These are phyloP conservation scores for Ambrosia hybrid DNA, from an alignment of 140 eudicot species.

Conservation along the genomic window DNA sequence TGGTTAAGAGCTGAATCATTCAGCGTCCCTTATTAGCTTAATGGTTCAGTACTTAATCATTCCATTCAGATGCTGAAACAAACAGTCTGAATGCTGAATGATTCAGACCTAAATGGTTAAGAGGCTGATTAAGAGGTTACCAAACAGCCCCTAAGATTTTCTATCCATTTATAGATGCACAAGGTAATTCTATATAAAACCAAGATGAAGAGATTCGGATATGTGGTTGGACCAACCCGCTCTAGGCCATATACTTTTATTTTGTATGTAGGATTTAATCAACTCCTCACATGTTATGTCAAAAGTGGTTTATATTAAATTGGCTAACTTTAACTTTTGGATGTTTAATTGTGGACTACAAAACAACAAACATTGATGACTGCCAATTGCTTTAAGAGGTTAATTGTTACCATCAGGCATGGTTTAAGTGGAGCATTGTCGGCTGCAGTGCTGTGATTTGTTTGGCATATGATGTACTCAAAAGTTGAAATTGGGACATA, in stretches of 20 bases:
- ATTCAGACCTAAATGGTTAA: too few relatives aligned
- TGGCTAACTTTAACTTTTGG: constrained; percentile 20
- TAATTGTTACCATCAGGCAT: not conserved
- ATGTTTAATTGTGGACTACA: constrained; percentile 13
- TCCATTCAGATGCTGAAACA: too few relatives aligned
- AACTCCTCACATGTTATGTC: constrained; percentile 29
- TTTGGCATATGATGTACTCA: constrained; percentile 22
- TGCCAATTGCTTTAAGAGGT: constrained; percentile 17
- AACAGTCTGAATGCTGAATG: too few relatives aligned
- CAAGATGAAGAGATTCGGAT: too few relatives aligned
- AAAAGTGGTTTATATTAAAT: constrained; percentile 26
- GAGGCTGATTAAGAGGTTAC: too few relatives aligned
- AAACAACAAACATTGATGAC: constrained; percentile 19
- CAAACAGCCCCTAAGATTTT: too few relatives aligned
- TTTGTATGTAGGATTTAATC: constrained; percentile 10
- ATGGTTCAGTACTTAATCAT: too few relatives aligned
- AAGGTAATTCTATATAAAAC: too few relatives aligned
- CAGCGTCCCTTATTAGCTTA: too few relatives aligned
- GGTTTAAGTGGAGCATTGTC: constrained; percentile 15
- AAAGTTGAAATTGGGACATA: constrained; percentile 28
- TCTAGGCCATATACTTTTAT: not conserved
- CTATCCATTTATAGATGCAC: too few relatives aligned
- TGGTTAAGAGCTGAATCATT: too few relatives aligned
- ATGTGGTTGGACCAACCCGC: too few relatives aligned
- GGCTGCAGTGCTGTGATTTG: constrained; percentile 10